phyloP scores from a whole-genome alignment of 768 basidiomycete species.

The Dendrothele bispora region DNA sequence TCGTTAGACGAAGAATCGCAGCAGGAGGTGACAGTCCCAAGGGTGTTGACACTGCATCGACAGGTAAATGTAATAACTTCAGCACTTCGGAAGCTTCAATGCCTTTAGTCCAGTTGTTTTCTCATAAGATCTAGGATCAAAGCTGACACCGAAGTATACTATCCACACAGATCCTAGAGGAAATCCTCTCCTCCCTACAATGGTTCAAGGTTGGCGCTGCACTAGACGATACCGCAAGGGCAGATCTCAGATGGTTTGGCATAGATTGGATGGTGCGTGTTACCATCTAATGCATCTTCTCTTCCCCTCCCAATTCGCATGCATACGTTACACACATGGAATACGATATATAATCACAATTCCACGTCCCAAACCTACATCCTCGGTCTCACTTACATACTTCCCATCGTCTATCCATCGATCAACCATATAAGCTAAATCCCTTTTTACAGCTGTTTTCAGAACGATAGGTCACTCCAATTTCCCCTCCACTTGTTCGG shows the following conservation, averaged over 20 bases:
- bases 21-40: slow-evolving; percentile 43
- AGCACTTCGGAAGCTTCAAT: neutral
- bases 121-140: neutral
- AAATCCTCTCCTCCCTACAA: slow-evolving; percentile 45
- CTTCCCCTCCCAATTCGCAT: slow-evolving; percentile 18
- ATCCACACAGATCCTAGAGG: slow-evolving; percentile 51
- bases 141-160: neutral
- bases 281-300: neutral
- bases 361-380: neutral
- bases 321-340: neutral
- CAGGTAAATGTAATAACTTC: slow-evolving; percentile 31
- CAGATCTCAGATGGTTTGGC: slow-evolving; percentile 55
- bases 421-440: too few species aligned
- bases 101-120: neutral
- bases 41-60: slow-evolving; percentile 59
- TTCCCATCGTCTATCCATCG: neutral
- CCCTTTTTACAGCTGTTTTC: neutral
- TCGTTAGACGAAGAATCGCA: slow-evolving; percentile 40
- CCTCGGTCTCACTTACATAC: neutral
- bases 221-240: slow-evolving; percentile 45
- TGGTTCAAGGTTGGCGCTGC: slow-evolving; percentile 49
- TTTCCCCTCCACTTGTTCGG: too few species aligned
- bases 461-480: too few species aligned
- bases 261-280: slow-evolving; percentile 51
- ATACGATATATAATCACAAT: neutral